phyloP scores from a whole-genome alignment of 2,329 filamentous ascomycete species.

The Blastomyces gilchristii region DNA sequence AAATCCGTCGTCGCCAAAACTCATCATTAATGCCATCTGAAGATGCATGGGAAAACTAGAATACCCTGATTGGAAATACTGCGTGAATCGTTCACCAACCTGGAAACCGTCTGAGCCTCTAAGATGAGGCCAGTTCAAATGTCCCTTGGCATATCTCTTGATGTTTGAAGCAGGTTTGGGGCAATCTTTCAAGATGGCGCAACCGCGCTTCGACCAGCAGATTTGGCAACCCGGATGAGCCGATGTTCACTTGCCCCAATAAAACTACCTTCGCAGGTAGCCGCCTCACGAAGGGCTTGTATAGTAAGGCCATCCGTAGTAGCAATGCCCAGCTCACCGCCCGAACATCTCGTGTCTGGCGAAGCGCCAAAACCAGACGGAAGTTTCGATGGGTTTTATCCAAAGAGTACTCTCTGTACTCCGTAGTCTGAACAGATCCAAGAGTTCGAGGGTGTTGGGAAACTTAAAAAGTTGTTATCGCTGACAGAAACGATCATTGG shows the following conservation, averaged over 20 bases:
- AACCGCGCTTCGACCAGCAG: background rate
- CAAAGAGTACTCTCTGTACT: no score
- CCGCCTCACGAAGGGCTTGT: background rate
- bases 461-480: background rate
- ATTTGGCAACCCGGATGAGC: background rate
- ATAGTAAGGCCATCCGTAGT: background rate
- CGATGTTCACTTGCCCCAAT: no score
- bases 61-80: background rate
- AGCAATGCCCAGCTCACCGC: background rate
- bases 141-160: background rate
- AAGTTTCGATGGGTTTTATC: background rate
- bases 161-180: background rate
- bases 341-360: background rate
- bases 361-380: background rate
- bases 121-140: background rate
- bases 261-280: background rate
- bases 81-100: background rate
- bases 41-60: background rate
- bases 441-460: background rate
- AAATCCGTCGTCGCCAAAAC: background rate
- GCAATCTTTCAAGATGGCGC: background rate
- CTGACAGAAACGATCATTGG: background rate
- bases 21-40: background rate
- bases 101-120: background rate
- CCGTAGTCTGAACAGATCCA: background rate